Base-by-base conservation (phyloP, 2,329 filamentous ascomycete genomes). In the Pezicula neosporulosa region DNA sequence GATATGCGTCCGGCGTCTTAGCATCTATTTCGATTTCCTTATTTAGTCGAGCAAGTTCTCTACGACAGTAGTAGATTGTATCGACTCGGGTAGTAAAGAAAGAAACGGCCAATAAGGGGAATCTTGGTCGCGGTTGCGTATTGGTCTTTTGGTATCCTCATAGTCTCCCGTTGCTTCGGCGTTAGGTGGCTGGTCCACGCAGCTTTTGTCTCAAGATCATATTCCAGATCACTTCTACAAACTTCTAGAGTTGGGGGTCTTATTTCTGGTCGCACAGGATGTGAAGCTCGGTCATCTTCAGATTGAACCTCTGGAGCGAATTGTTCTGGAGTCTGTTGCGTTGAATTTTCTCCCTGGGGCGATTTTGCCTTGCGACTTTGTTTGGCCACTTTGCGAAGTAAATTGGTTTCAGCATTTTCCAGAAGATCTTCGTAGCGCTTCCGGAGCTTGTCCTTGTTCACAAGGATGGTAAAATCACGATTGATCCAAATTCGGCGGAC, bases 401-500 rank as follows among this genome's bases (percentile, higher is more conserved):
- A 45, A 52, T 55, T 21, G 37, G 55, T 57, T 52, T 57, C 55
- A 28, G 63, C 56, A 53, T 63, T 66, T 52, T 67, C 65, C n/a
- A 67, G 57, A 18, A 56, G 53, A 36, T 60, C 50, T 55, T 64
- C 62, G 48, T 60, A 59, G 39, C 53, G 56, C 49, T 58, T 60
- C 39, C 64, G 58, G 35, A 60, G 56, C 30, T 58, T 58, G 42
- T 61, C 60, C 47, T 63, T 58, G 27, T 60, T 56, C 44, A 57
- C 62, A 44, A 68, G 51, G 37, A 48, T 41, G 24, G 57, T 51
- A 49, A 59, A 65, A 50, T 66, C 59, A 30, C 64, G 59, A 55
- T 66, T 66, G 38, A 66, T 54, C 64, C 64, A 67, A 33, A 67
- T 63, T 55, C 60, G 55, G 46, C 62, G 59, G 48, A 63, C 56